Evolutionary conservation across 805 yeast genomes (phyloP).

Genomic region (Yamadazyma nakazawae): DNA sequence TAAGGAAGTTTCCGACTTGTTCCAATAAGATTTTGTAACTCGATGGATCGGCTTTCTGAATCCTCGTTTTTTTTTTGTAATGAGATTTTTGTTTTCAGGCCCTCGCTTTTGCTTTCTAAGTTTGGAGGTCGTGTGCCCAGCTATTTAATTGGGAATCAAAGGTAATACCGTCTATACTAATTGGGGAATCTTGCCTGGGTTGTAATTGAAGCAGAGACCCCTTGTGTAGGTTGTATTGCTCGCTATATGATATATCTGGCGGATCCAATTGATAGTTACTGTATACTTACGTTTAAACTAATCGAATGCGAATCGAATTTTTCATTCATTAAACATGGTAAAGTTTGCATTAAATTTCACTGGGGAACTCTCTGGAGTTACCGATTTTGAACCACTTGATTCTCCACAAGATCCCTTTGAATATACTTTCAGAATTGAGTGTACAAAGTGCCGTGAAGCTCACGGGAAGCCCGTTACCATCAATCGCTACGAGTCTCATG

Average conservation of each 20-base stretch:
- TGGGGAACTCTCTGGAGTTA: slow-evolving; percentile 55
- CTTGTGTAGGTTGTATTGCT: too few relatives aligned
- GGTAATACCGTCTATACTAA: not conserved
- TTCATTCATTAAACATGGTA: slow-evolving; percentile 25
- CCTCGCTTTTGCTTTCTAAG: slow-evolving; percentile 3
- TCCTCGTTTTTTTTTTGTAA: not conserved
- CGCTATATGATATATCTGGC: too few relatives aligned
- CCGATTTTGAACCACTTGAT: slow-evolving; percentile 59
- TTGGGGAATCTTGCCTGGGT: too few relatives aligned
- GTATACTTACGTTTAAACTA: not conserved
- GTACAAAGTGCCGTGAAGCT: slow-evolving; percentile 74
- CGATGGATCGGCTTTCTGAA: slow-evolving; percentile 2
- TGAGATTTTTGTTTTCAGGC: not conserved
- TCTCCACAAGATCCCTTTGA: slow-evolving; percentile 60
- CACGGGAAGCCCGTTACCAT: slow-evolving; percentile 71
- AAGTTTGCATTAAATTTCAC: slow-evolving; percentile 34
- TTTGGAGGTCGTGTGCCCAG: not conserved
- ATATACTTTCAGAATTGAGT: slow-evolving; percentile 68
- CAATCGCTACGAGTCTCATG: slow-evolving; percentile 63
- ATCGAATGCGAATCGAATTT: slow-evolving; percentile 1
- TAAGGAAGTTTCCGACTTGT: not conserved
- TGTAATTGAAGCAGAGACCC: too few relatives aligned
- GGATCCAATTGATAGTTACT: not conserved
- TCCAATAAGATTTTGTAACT: not conserved
- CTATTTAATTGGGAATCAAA: not conserved